These are phyloP conservation scores for Psilocybe sp. DNA, from an alignment of 768 basidiomycete genomes.

Conservation along the genomic window DNA sequence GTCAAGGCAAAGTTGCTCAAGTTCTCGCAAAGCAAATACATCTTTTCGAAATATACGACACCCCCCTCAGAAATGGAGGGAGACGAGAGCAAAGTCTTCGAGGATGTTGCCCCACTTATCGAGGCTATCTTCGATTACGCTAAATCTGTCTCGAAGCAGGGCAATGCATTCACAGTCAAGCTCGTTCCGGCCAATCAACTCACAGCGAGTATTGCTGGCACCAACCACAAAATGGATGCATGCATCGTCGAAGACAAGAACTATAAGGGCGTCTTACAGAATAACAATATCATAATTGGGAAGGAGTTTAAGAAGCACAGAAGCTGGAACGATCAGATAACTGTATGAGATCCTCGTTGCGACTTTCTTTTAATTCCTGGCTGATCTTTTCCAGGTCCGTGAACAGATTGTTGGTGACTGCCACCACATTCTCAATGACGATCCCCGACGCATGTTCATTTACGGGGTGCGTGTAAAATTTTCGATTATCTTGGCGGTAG, in stretches of 20 bases:
- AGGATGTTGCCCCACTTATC: no score
- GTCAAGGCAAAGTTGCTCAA: no score
- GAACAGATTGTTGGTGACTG: slow-evolving; percentile 2
- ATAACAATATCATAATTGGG: slow-evolving; percentile 10
- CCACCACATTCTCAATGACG: slow-evolving; percentile 21
- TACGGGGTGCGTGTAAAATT: slow-evolving; percentile 15
- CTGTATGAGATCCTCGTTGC: slow-evolving; percentile 1
- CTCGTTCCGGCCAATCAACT: no score
- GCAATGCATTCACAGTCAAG: no score
- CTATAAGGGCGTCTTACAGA: not conserved
- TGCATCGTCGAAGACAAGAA: slow-evolving; percentile 5
- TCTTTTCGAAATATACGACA: no score
- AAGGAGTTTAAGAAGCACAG: slow-evolving; percentile 3
- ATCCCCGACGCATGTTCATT: slow-evolving; percentile 19
- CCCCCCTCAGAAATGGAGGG: no score
- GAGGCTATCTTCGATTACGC: no score
- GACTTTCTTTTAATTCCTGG: not conserved
- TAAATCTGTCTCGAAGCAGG: no score
- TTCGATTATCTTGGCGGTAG: not conserved
- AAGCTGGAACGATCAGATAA: slow-evolving; percentile 5
- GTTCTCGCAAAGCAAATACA: no score
- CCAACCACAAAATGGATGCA: slow-evolving; percentile 12
- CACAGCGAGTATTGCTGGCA: slow-evolving; percentile 3
- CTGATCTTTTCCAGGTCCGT: slow-evolving; percentile 7
- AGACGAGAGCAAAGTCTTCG: no score